phyloP scores from a whole-genome alignment of 176 grass and related monocot species.

The Zizania latifolia region DNA sequence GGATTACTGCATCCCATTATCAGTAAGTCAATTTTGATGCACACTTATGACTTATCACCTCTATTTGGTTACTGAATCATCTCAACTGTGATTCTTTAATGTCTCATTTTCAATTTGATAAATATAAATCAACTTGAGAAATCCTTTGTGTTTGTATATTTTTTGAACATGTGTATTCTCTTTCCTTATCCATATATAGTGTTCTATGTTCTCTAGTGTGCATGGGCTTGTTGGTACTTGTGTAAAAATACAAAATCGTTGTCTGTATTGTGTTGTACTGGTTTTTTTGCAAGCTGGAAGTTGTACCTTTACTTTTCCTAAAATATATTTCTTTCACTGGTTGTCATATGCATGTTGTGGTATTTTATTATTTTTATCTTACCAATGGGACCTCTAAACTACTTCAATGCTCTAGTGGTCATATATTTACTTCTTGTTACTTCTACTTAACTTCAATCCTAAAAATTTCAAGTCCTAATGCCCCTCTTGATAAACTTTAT shows the following conservation, averaged over 20 bases:
- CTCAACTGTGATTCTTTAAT: not conserved
- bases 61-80: not conserved
- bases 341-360: too few relatives aligned
- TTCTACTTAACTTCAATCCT: not conserved
- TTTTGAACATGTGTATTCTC: not conserved
- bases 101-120: not conserved
- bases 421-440: not conserved
- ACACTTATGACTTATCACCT: not conserved
- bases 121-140: conserved; percentile 4
- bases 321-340: not conserved
- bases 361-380: too few relatives aligned
- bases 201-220: not conserved
- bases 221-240: not conserved
- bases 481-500: not conserved
- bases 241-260: not conserved
- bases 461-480: not conserved
- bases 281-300: not conserved
- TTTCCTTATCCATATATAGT: not conserved
- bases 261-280: not conserved
- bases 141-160: not conserved
- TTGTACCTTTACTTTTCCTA: not conserved
- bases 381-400: not conserved
- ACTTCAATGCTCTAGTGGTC: too few relatives aligned
- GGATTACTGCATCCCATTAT: not conserved
- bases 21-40: not conserved